Evolutionary conservation across 441 rosid species (phyloP), one percentile per base, ranked within the genome.

Genomic region (Kokia cookei): DNA sequence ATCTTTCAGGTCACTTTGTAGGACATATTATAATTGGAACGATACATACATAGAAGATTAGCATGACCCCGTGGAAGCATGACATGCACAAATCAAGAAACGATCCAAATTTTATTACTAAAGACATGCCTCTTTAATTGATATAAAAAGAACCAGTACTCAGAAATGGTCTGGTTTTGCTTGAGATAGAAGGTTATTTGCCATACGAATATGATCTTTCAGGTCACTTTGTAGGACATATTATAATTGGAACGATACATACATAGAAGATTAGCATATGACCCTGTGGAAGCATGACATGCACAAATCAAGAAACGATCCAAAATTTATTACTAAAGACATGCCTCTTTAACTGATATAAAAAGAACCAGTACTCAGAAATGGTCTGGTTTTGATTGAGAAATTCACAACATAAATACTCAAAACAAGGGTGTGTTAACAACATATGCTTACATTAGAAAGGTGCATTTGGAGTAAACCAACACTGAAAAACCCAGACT

Each of bases 391-490:
- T 67, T 40, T 13, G 37, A 51, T 53, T 65, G 43, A 22, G 24
- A 62, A 65, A 37, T 35, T 35, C 60, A 5, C 19, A 55, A 37
- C 58, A 73, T 77, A 35, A 68, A 24, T 29, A 65, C 54, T 51
- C 73, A 47, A 43, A 57, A 55, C 2, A 61, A 40, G 59, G 51
- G 64, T 53, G 48, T 42, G 63, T 43, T 32, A 10, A 29, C 72
- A 50, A 50, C 37, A 74, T 40, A 43, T 29, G 59, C 64, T 75
- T 78, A 69, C 50, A 57, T 55, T 67, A 14, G 60, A 54, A 65
- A 63, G 50, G 11, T 63, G 67, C 14, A 8, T 37, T 9, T 63
- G 7, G n/a, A 59, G 37, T 59, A 35, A 58, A 12, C 10, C 14
- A n/a, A n/a, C 26, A 7, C 32, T 15, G 65, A 55, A 26, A 51